Percentiles rank a stretch among this genome's conserved stretches.
Evolutionary conservation across 169 alveolate genomes (phyloP).

Genomic region (Plasmodium relictum): DNA sequence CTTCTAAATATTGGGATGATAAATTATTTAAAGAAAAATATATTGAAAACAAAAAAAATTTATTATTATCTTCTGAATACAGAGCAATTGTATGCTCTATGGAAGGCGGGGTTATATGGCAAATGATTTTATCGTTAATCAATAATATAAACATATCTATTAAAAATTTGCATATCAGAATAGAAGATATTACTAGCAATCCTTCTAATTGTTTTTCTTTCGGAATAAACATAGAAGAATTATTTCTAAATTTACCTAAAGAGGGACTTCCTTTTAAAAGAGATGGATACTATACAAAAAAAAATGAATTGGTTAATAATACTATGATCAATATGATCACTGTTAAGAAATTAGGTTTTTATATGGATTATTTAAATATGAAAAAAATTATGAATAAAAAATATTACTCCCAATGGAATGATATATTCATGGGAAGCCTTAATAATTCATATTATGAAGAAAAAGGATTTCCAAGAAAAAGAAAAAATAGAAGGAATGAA

Average conservation of each 20-base stretch:
- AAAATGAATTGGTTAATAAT: conserved; percentile 62
- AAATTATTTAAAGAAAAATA: conserved; percentile 76
- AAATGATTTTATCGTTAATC: conserved; percentile 68
- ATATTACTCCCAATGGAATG: conserved; percentile 12
- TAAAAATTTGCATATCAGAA: conserved; percentile 73
- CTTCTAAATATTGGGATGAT: conserved; percentile 74
- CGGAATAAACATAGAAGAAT: conserved; percentile 69
- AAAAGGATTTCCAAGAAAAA: background rate
- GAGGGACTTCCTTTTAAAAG: conserved; percentile 76
- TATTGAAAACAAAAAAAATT: conserved; percentile 66
- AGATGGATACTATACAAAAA: conserved; percentile 75
- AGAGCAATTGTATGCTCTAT: conserved; percentile 71
- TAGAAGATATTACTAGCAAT: conserved; percentile 74
- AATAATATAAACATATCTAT: conserved; percentile 71
- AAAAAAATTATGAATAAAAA: conserved; percentile 59
- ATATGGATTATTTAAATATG: conserved; percentile 72
- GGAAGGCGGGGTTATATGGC: conserved; percentile 79
- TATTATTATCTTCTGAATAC: conserved; percentile 69
- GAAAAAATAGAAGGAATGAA: conserved; percentile 15
- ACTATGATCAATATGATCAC: conserved; percentile 78
- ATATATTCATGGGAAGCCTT: conserved; percentile 11
- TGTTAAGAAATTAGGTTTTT: conserved; percentile 61
- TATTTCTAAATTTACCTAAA: conserved; percentile 69
- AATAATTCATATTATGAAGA: conserved; percentile 3
- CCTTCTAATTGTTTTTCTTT: conserved; percentile 71